Evolutionary conservation across 768 basidiomycete genomes (phyloP).

Genomic region (Butyriboletus loyo): DNA sequence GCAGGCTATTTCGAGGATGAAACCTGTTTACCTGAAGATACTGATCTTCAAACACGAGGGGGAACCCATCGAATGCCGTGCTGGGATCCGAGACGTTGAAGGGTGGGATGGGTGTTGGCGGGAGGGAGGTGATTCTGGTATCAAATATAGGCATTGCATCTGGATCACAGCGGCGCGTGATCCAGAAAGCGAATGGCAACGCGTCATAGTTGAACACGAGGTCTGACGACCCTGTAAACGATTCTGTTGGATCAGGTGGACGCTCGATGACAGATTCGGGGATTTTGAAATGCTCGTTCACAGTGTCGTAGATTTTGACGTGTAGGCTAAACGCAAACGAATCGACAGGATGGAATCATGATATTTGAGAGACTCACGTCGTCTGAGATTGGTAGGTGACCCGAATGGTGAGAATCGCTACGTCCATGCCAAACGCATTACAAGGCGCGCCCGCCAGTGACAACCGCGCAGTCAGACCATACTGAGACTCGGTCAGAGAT

Average conservation of each 20-base stretch:
- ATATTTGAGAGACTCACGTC: slow-evolving; percentile 33
- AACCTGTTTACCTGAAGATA: slow-evolving; percentile 57
- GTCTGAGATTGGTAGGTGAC: slow-evolving; percentile 62
- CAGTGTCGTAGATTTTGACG: slow-evolving; percentile 64
- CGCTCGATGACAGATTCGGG: slow-evolving; percentile 52
- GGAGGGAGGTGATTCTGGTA: slow-evolving; percentile 61
- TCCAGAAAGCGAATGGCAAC: slow-evolving; percentile 76
- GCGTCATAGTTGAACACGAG: slow-evolving; percentile 65
- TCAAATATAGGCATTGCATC: slow-evolving; percentile 61
- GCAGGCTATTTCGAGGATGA: background rate
- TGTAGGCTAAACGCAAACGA: slow-evolving; percentile 45
- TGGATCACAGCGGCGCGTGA: slow-evolving; percentile 63
- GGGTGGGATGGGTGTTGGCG: slow-evolving; percentile 55
- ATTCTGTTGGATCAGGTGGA: slow-evolving; percentile 35
- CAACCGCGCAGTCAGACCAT: slow-evolving; percentile 55
- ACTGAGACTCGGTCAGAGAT: slow-evolving; percentile 39
- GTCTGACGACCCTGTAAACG: slow-evolving; percentile 47
- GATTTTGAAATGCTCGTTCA: slow-evolving; percentile 61
- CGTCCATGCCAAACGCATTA: slow-evolving; percentile 62
- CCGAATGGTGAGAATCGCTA: slow-evolving; percentile 56
- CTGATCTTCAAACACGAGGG: slow-evolving; percentile 75
- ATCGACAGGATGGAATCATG: background rate
- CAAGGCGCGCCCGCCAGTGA: slow-evolving; percentile 55
- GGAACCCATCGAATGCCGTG: slow-evolving; percentile 60
- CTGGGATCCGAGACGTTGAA: slow-evolving; percentile 48